A percentile compares a stretch with the other conserved stretches of the same genome.
Conservation (phyloP, 2,329 filamentous ascomycete species). For the Penicillium occitanis region DNA sequence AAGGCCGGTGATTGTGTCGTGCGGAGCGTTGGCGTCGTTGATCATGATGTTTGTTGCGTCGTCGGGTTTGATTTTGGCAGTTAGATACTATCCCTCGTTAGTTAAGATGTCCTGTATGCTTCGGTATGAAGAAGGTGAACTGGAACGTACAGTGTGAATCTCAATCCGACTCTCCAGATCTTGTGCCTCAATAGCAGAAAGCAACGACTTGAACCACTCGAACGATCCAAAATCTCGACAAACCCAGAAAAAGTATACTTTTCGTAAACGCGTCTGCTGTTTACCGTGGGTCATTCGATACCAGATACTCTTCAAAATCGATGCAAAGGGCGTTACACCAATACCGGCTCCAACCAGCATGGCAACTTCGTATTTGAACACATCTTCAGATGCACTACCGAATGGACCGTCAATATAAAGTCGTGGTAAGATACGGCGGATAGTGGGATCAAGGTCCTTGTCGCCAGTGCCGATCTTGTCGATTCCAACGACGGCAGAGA, state of each 20-base stretch:
- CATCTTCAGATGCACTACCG: constrained; percentile 80
- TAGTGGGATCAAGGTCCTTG: constrained; percentile 64
- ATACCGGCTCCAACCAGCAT: constrained; percentile 54
- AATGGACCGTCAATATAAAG: constrained; percentile 85
- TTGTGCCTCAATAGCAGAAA: constrained; percentile 82
- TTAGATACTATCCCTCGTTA: constrained; percentile 61
- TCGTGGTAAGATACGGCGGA: constrained; percentile 71
- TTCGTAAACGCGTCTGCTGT: constrained; percentile 71
- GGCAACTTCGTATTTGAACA: constrained; percentile 63
- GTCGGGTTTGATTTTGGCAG: constrained; percentile 80
- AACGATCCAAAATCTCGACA: constrained; percentile 85
- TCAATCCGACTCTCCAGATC: constrained; percentile 82
- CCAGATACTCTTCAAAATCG: constrained; percentile 77
- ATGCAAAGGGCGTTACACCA: constrained; percentile 54
- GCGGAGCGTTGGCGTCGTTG: constrained; percentile 81
- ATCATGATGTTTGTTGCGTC: constrained; percentile 92
- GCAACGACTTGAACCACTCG: constrained; percentile 83
- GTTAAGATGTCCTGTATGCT: too few species aligned
- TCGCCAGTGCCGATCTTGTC: constrained; percentile 53
- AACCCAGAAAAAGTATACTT: constrained; percentile 93
- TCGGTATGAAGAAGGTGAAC: too few species aligned
- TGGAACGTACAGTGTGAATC: constrained; percentile 58
- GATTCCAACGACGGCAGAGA: constrained; percentile 69
- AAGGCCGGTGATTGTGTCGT: constrained; percentile 80
- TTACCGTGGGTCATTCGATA: constrained; percentile 88